Base-by-base conservation (phyloP, 1,284 basidiomycete genomes). In the Apiotrichum gracile region DNA sequence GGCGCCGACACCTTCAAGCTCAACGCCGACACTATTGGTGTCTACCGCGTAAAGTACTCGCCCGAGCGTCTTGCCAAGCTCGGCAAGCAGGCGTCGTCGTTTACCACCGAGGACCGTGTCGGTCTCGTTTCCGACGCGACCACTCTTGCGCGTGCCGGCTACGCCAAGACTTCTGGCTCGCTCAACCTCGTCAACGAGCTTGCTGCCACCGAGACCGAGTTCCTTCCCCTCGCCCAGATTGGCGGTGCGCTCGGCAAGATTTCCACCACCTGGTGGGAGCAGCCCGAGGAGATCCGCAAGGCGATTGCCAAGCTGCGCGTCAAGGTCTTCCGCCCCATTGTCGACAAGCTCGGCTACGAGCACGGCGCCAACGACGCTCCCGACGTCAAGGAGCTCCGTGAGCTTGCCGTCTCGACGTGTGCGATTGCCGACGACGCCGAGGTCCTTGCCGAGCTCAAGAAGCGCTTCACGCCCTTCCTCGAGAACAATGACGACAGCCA, bases 41-140 rank as follows among this genome's bases (percentile, higher is more conserved):
- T 96, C 65, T 97, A 54, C 74, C 88, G 92, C 46, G 91, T 96
- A 31, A 78, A 87, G 26, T 98, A 98, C 76, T 82, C 86, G 17
- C 83, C 88, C 29, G 86, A 89, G 64, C 82, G 88, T 34, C 81
- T 96, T 21, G 78, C 78, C 34, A 84, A 84, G 69, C 88, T 97
- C 55, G 91, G 87, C 14, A 75, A 80, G 40, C 88, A 91, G 67
- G 88, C 89, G 4, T 81, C 85, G 16, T 84, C 83, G 67, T 90
- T 96, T 76, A 81, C 85, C 7, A 78, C 91, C 52, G 85, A 88
- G 60, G 94, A 98, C 73, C 83, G 90, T 43, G 83, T 93, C 57
- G 91, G 91, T 22, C 78, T 97, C 14, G 82, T 93, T 29, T 83
- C 85, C 58, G 91, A 94, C 66, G 81, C 86, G 1, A 82, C 88